A percentile compares a stretch with the other conserved stretches of the same genome.
These are phyloP conservation scores for Malus hybrid DNA, from an alignment of 331 rosid species.

Conservation along the genomic window DNA sequence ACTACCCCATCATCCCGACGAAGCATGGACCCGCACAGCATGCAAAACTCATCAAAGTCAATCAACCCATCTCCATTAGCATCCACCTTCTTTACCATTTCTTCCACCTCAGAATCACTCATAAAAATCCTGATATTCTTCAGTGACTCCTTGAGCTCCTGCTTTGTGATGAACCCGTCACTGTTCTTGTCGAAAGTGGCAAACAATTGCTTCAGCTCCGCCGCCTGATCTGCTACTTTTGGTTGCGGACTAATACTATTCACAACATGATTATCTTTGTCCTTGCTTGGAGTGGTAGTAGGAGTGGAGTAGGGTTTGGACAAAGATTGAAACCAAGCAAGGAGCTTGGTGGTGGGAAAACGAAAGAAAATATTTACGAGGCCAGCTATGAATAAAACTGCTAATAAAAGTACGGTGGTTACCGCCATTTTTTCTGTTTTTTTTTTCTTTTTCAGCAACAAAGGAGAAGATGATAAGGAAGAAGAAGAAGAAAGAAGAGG, in stretches of 20 bases:
- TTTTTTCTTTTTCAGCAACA: background rate
- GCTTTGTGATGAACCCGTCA: conserved; percentile 62
- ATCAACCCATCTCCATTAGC: conserved; percentile 71
- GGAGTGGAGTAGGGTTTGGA: conserved; percentile 9
- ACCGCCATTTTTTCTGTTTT: conserved; percentile 10
- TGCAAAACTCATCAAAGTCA: conserved; percentile 72
- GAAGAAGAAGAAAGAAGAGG: conserved; percentile 4
- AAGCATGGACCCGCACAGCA: conserved; percentile 30
- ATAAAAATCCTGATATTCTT: conserved; percentile 53
- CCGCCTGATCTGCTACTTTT: conserved; percentile 2
- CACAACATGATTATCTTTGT: background rate
- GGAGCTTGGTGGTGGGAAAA: conserved; percentile 40
- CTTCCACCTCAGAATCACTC: conserved; percentile 52
- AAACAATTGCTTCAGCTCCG: conserved; percentile 44
- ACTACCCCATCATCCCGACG: background rate
- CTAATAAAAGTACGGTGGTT: conserved; percentile 29
- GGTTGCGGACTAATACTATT: too few relatives aligned
- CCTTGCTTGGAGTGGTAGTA: background rate
- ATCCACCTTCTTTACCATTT: conserved; percentile 51
- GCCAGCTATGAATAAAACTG: conserved; percentile 54
- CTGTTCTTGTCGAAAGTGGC: conserved; percentile 72
- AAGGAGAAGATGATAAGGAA: conserved; percentile 22
- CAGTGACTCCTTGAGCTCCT: conserved; percentile 57
- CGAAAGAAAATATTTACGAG: conserved; percentile 36
- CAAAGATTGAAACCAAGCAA: conserved; percentile 28